These are phyloP conservation scores for Stachybotrys elegans DNA, from an alignment of 2,329 filamentous ascomycete species.

Conservation along the genomic window DNA sequence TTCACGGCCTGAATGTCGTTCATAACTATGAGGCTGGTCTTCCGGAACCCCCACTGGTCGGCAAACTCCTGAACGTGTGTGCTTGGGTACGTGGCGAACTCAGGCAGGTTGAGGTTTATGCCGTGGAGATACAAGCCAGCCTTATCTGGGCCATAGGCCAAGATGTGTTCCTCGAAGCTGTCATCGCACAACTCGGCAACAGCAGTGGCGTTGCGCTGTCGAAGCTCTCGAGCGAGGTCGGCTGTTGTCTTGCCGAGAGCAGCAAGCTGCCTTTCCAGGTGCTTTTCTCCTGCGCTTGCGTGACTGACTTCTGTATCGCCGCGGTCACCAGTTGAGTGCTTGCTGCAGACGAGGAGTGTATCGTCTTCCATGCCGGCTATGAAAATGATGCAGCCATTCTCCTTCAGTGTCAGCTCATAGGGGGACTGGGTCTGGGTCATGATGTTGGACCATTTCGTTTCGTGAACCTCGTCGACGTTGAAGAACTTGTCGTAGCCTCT, in stretches of 20 bases:
- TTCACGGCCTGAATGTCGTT: constrained; percentile 71
- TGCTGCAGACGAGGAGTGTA: constrained; percentile 93
- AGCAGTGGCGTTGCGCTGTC: constrained; percentile 81
- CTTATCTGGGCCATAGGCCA: constrained; percentile 76
- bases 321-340: constrained; percentile 89
- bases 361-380: constrained; percentile 86
- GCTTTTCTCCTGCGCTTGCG: constrained; percentile 74
- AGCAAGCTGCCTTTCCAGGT: constrained; percentile 74
- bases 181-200: constrained; percentile 97
- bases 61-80: constrained; percentile 84
- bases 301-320: constrained; percentile 70
- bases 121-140: constrained; percentile 94
- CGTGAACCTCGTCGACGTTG: constrained; percentile 77
- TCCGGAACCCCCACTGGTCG: constrained; percentile 87
- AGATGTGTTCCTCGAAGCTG: constrained; percentile 91
- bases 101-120: constrained; percentile 90
- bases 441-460: constrained; percentile 81
- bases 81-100: constrained; percentile 84
- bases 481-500: constrained; percentile 99
- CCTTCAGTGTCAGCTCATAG: constrained; percentile 94
- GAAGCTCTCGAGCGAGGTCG: constrained; percentile 72
- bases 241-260: constrained; percentile 71
- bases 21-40: constrained; percentile 75
- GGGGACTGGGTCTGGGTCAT: constrained; percentile 71
- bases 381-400: constrained; percentile 99